These are phyloP conservation scores for Fistulina hepatica DNA, from an alignment of 1,284 basidiomycete species.

Conservation along the genomic window DNA sequence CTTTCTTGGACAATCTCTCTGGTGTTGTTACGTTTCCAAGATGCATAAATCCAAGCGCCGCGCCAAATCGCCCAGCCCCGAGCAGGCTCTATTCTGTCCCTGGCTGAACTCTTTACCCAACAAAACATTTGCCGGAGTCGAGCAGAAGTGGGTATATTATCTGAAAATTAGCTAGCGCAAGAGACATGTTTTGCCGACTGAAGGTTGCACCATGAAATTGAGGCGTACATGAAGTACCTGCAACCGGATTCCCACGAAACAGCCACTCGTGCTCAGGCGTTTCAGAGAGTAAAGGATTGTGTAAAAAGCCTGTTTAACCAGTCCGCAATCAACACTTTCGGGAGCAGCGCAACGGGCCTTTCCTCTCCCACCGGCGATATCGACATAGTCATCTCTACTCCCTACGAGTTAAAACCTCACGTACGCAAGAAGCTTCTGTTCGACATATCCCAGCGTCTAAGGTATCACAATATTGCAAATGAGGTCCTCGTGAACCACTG, in stretches of 20 bases:
- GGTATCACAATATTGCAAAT: constrained; percentile 13
- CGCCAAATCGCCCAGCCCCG: too few relatives aligned
- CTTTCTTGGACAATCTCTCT: too few relatives aligned
- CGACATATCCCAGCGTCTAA: constrained; percentile 19
- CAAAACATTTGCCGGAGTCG: too few relatives aligned
- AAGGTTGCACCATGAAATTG: constrained; percentile 59
- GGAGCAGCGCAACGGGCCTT: constrained; percentile 53
- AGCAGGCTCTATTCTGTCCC: too few relatives aligned
- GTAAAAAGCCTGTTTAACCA: constrained; percentile 37
- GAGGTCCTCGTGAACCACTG: constrained; percentile 18
- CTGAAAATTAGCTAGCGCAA: too few relatives aligned
- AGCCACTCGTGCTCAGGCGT: constrained; percentile 37
- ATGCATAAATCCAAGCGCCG: too few relatives aligned
- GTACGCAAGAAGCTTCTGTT: constrained; percentile 17
- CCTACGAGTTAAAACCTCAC: constrained; percentile 9
- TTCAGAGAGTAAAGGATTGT: constrained; percentile 39
- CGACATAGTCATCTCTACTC: constrained; percentile 21
- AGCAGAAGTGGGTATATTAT: too few relatives aligned
- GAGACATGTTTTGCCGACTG: neutral
- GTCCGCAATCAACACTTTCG: constrained; percentile 48
- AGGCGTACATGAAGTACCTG: constrained; percentile 48
- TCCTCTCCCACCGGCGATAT: constrained; percentile 48
- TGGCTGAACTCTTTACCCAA: too few relatives aligned
- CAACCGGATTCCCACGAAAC: constrained; percentile 45
- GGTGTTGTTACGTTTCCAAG: too few relatives aligned